A percentile compares a stretch with the other conserved stretches of the same genome.
Evolutionary conservation across 345 rosid genomes (phyloP).

Genomic region (Corymbia maculata): DNA sequence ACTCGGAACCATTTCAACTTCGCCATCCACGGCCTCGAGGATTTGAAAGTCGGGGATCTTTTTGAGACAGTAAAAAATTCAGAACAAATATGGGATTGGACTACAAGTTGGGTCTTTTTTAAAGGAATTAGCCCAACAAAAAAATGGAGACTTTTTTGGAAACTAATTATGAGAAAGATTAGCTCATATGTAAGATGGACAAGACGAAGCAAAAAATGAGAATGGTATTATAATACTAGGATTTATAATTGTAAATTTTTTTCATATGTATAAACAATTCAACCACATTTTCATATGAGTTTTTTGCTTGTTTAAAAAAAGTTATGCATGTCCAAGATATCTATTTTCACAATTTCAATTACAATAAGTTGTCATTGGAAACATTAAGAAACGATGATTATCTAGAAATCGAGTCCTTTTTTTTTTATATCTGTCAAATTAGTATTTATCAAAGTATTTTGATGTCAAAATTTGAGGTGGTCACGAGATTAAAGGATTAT

Average conservation of each 20-base stretch:
- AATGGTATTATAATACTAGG: not conserved
- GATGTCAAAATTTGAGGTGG: not conserved
- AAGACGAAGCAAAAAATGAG: not conserved
- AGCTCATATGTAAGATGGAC: not conserved
- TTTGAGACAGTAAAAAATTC: not conserved
- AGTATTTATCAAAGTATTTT: not conserved
- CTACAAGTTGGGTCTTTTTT: not conserved
- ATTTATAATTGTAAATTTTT: not conserved
- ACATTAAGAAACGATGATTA: not conserved
- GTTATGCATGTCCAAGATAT: not conserved
- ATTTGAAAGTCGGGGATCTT: not conserved
- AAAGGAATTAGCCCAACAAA: not conserved
- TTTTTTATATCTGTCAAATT: not conserved
- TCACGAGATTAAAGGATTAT: not conserved
- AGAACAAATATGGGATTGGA: rapidly evolving
- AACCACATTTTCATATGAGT: not conserved
- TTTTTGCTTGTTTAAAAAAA: not conserved
- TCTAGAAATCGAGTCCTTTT: not conserved
- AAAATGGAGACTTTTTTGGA: not conserved
- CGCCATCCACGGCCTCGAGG: no score
- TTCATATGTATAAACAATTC: not conserved
- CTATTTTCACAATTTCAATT: not conserved
- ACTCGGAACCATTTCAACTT: not conserved
- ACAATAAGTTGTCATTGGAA: not conserved
- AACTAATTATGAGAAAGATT: not conserved